Base-by-base conservation (phyloP, 768 basidiomycete species). In the Lentinula boryana region DNA sequence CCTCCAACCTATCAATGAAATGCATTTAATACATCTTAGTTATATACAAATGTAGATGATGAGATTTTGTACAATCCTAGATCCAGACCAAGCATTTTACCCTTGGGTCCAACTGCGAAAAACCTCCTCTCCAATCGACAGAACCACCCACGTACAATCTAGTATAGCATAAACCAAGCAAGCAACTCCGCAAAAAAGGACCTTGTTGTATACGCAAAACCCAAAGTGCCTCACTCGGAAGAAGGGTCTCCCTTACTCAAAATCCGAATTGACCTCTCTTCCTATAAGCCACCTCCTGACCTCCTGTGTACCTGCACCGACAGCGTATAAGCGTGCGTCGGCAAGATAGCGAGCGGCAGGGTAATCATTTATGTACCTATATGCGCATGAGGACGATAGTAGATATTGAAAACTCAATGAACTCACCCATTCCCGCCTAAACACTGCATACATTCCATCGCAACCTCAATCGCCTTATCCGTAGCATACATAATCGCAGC, bases 261-360 rank as follows among this genome's bases (percentile, higher is more conserved):
- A 44, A 36, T 91, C 80, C 63, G 87, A 78, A 69, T 95, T 97
- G 74, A 97, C 95, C 69, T 93, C 95, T 63, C 95, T 80, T 35
- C 95, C 95, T 61, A 97, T 96, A 61, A 96, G 74, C 93, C 95
- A 95, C 61, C 95, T 81, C 65, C 95, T 77, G 58, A 97, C 95
- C 77, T 96, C 95, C 71, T 97, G 95, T 23, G 95, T 95, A 16
- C 95, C 95, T n/a, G 95, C 95, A 31, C 95, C 95, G 61, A 98
- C 94, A 27, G 91, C 87, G 71, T 97, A 98, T 46, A 98, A 74
- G 65, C 93, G 78, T 15, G 95, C 82, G 69, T 98, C 95, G 52
- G 95, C 83, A 49, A 97, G 75, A 65, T 95, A 84, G 35, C 95
- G 86, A 15, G 93, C 95, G 66, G 88, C 83, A 3, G 93, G 91